Conservation (phyloP, 1,284 basidiomycete genomes). For the Puccinia horiana region DNA sequence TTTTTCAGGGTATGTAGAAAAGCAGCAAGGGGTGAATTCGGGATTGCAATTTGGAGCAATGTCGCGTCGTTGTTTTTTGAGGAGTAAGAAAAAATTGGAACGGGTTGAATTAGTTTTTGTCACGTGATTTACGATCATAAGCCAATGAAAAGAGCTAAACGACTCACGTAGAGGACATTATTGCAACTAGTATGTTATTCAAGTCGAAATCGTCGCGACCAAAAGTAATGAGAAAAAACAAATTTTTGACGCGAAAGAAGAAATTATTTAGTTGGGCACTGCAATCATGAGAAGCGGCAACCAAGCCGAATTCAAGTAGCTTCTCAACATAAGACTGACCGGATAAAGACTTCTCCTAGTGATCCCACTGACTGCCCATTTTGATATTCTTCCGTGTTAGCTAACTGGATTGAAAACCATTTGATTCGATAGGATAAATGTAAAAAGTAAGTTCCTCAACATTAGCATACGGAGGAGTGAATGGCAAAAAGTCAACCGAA, state of each 20-base stretch:
- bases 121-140: background rate
- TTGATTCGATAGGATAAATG: background rate
- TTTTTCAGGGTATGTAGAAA: background rate
- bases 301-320: background rate
- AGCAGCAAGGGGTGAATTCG: background rate
- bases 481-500: background rate
- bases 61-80: background rate
- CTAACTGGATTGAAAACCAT: slow-evolving; percentile 66
- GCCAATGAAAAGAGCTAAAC: background rate
- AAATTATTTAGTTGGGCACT: background rate
- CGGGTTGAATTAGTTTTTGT: background rate
- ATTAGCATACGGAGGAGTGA: background rate
- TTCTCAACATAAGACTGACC: slow-evolving; percentile 63
- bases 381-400: slow-evolving; percentile 97
- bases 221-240: slow-evolving; percentile 47
- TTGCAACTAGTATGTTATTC: slow-evolving; percentile 1
- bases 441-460: background rate
- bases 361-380: slow-evolving; percentile 93
- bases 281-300: background rate
- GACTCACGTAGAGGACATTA: slow-evolving; percentile 50
- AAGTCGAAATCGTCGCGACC: slow-evolving; percentile 5
- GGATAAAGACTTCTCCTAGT: slow-evolving; percentile 96
- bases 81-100: background rate
- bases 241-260: slow-evolving; percentile 2
- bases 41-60: background rate